phyloP scores from a whole-genome alignment of 495 filamentous ascomycete species.

The Bathelium albidoporum region DNA sequence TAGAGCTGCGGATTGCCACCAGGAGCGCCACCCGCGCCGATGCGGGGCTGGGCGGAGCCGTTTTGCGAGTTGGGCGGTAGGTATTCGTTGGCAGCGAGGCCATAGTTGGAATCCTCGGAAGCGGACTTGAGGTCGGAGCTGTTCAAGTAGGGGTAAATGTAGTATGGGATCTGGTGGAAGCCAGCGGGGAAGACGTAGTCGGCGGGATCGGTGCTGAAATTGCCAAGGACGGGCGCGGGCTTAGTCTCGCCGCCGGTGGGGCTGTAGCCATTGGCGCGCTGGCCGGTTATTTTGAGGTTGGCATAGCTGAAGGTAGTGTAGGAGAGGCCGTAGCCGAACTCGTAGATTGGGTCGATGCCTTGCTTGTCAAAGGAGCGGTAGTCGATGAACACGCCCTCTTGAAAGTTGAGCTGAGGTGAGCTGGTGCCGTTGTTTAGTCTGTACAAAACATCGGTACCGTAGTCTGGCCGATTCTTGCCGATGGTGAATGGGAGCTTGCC shows the following conservation, averaged over 20 bases:
- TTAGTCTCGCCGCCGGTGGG: constrained; percentile 57
- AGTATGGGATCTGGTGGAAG: constrained; percentile 43
- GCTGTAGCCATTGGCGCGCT: constrained; percentile 46
- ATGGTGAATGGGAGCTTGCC: constrained; percentile 85
- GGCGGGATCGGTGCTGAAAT: constrained; percentile 46
- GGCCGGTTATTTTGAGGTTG: constrained; percentile 52
- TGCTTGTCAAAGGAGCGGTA: constrained; percentile 82
- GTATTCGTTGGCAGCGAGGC: constrained; percentile 47
- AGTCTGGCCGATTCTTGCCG: constrained; percentile 61
- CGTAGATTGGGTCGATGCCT: constrained; percentile 65
- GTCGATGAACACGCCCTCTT: constrained; percentile 85
- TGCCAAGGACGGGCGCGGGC: constrained; percentile 61
- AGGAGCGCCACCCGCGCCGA: constrained; percentile 52
- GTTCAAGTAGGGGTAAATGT: constrained; percentile 92
- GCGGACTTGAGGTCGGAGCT: constrained; percentile 53
- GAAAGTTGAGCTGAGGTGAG: constrained; percentile 71
- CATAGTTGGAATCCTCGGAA: constrained; percentile 60
- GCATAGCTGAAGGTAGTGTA: constrained; percentile 84
- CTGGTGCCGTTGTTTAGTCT: constrained; percentile 57
- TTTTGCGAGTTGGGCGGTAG: constrained; percentile 58
- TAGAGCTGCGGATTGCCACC: constrained; percentile 80
- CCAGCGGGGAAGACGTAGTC: constrained; percentile 69
- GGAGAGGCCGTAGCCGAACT: constrained; percentile 84
- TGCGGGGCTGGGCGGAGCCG: constrained; percentile 55
- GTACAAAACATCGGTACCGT: constrained; percentile 66